phyloP scores from a whole-genome alignment of 176 grass and related monocot species.

The Tillandsia fasciculata region DNA sequence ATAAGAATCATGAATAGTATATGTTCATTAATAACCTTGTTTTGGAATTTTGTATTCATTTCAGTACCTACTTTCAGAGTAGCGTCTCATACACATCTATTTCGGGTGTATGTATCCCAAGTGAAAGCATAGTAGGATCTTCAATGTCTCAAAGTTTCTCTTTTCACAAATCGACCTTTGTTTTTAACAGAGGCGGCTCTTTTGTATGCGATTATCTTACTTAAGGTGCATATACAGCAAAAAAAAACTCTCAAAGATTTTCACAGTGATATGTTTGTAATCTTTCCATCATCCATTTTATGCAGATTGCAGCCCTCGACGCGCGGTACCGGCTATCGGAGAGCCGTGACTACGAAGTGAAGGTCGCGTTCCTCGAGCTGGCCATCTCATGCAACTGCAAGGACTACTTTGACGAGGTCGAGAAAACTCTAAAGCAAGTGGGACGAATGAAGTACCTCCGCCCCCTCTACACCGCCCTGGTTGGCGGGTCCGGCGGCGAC shows the following conservation, averaged over 20 bases:
- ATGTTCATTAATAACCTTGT: neutral
- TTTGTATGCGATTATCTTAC: neutral
- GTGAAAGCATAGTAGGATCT: too few relatives aligned
- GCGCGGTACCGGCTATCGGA: slow-evolving; percentile 66
- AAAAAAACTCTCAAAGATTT: neutral
- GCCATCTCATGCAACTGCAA: slow-evolving; percentile 64
- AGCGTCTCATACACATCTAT: too few relatives aligned
- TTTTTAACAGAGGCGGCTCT: too few relatives aligned
- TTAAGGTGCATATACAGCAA: neutral
- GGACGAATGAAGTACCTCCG: slow-evolving; percentile 91
- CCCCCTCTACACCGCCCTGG: slow-evolving; percentile 56
- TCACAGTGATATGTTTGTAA: neutral
- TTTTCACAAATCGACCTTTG: too few relatives aligned
- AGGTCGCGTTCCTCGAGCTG: slow-evolving; percentile 77
- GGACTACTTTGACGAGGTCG: slow-evolving; percentile 55
- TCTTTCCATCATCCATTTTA: neutral
- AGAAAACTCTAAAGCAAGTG: slow-evolving; percentile 81
- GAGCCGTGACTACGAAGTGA: slow-evolving; percentile 68
- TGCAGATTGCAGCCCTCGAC: slow-evolving; percentile 64
- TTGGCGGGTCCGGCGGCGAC: slow-evolving; percentile 41
- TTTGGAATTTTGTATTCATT: neutral
- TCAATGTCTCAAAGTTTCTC: too few relatives aligned
- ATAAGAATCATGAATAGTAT: neutral
- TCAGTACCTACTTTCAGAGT: too few relatives aligned
- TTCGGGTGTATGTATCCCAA: too few relatives aligned